Base-by-base conservation (phyloP, 2,329 filamentous ascomycete species). In the Sarocladiaceae sp. region DNA sequence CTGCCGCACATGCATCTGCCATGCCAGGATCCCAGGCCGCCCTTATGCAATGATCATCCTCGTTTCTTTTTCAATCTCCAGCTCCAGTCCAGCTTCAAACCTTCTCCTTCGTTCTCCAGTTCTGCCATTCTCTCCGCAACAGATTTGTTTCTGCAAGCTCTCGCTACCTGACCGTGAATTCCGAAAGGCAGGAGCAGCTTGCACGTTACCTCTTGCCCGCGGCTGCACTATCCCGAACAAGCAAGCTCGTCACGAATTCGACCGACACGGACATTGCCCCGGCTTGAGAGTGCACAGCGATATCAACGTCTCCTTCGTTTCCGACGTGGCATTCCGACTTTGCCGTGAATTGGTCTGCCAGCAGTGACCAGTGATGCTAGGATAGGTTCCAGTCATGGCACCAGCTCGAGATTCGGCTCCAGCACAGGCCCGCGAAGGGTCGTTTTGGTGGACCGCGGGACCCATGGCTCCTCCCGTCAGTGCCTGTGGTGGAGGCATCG, bases 11-110 rank as follows among this genome's bases (percentile, higher is more conserved):
- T 44, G 22, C 40, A 20, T 44, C 40, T 20, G 10, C 22, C 10
- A 44, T 6, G 15, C 40, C 40, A 44, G 40, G 40, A 44, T 44
- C 40, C 13, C 15, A 26, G 22, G 17, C 40, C 17, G 17, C 40
- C 22, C 40, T 48, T 13, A 33, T 48, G 44, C 44, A 33, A 17
- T 33, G 26, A 48, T 48, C 44, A 20, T 33, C 44, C 44, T 46
- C 40, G 23, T 28, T 46, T 46, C n/a, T 48, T 33, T 48, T 48
- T 18, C 18, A 22, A 31, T 48, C 44, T n/a, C 28, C 44, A 20
- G 44, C 17, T 33, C 25, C 23, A 11, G 33, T 48, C 44, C 26
- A 20, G 4, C 31, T 18, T 15, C 44, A 26, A 48, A 17, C 25
- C 33, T 48, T 28, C 26, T 33, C 26, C 26, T 22, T 48, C 44